Evolutionary conservation across 164 flowering plant genomes (phyloP), one percentile per base, ranked within the genome.

Genomic region (Protea cynaroides): DNA sequence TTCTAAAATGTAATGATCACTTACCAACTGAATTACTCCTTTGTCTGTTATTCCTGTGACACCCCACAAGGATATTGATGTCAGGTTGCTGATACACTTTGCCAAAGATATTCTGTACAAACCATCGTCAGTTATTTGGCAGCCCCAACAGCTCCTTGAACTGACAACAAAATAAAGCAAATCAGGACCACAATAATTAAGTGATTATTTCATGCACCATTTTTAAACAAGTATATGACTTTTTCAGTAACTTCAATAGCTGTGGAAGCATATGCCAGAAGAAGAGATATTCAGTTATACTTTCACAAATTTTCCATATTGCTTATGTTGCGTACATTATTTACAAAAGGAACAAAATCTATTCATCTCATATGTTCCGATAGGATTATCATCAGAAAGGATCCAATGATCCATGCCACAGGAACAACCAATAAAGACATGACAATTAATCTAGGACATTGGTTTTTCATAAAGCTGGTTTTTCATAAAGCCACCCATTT

Each of bases 31-130:
- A 68, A 80, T 74, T 53, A 90, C 96, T 40, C 99, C 99, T 56
- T 62, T 73, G 65, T 95, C 99, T 8, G 97, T 89, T 72, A 95
- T 84, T 60, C 88, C 94, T 10, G 90, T 76, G 79, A 86, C 80
- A 11, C 97, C 97, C 97, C 99, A 95, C n/a, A 95, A 67, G 40
- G 97, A 89, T 66, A 95, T 75, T 50, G 90, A 90, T 24, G 89
- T 83, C 64, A 95, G 78, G 73, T 87, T 95, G 80, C 81, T 49
- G 67, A 90, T 56, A 72, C 99, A 95, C 63, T 84, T 90, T 10
- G 97, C 94, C 65, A 68, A 52, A 1, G 97, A 88, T 63, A 92
- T 75, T 69, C 80, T 75, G 74, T 68, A 69, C 61, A 95, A 78
- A 53, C 97, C 97, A 62, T 74, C 63, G 71, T 95, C 99, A n/a